A percentile compares a stretch with the other conserved stretches of the same genome.
Evolutionary conservation across 1,139 yeast species (phyloP).

Genomic region (Geotrichum reessii): DNA sequence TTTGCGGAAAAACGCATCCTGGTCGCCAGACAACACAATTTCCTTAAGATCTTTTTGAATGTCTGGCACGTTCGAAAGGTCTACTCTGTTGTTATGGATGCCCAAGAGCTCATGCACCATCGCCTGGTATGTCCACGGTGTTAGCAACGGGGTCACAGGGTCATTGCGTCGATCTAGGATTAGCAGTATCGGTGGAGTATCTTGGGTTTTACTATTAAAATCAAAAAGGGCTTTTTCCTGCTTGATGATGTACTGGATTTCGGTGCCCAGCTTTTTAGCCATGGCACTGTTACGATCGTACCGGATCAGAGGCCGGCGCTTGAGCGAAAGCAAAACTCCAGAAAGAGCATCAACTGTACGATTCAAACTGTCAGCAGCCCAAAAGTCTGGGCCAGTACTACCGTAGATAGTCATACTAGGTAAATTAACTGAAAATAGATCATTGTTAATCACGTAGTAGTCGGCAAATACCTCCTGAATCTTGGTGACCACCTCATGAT

Average conservation of each 20-base stretch:
- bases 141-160: conserved; percentile 83
- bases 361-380: conserved; percentile 49
- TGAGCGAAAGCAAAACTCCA: conserved; percentile 67
- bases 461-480: conserved; percentile 85
- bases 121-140: conserved; percentile 97
- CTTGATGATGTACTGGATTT: conserved; percentile 41
- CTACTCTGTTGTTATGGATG: conserved; percentile 73
- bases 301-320: conserved; percentile 69
- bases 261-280: conserved; percentile 64
- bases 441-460: conserved; percentile 64
- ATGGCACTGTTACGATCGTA: conserved; percentile 63
- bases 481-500: conserved; percentile 66
- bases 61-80: conserved; percentile 46
- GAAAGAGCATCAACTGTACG: conserved; percentile 49
- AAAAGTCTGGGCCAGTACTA: conserved; percentile 32
- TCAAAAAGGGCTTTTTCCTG: conserved; percentile 57
- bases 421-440: conserved; percentile 51
- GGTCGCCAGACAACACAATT: conserved; percentile 58
- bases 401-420: conserved; percentile 28
- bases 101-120: conserved; percentile 93
- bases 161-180: conserved; percentile 80
- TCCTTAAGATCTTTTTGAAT: conserved; percentile 48
- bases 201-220: conserved; percentile 45
- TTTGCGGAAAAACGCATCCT: conserved; percentile 71
- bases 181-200: conserved; percentile 69